Conservation (phyloP, 2,329 filamentous ascomycete species). For the Xylaria sp. region DNA sequence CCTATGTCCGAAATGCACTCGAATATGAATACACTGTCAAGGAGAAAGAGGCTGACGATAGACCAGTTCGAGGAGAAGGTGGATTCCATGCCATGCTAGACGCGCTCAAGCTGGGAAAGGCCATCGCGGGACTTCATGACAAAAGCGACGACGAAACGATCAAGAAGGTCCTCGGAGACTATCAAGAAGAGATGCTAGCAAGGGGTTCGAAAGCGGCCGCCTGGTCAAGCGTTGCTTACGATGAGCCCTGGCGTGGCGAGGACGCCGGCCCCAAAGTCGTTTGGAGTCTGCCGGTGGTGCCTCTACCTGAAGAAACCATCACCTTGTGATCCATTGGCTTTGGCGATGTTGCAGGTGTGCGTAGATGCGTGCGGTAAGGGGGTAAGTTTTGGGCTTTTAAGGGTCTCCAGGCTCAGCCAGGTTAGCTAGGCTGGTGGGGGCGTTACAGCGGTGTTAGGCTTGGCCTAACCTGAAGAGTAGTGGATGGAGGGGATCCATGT, state of each 20-base stretch:
- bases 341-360: not conserved
- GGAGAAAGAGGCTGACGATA: not conserved
- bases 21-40: not conserved
- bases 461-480: not conserved
- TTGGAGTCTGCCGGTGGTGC: constrained; percentile 24
- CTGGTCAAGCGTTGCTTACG: constrained; percentile 25
- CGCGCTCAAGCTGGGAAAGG: constrained; percentile 46
- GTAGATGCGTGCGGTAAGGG: not conserved
- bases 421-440: too few relatives aligned
- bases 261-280: constrained; percentile 13
- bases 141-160: constrained; percentile 18
- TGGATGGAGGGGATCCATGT: not conserved
- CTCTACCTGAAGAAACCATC: constrained; percentile 23
- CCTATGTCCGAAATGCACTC: too few relatives aligned
- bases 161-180: constrained; percentile 28
- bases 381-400: not conserved
- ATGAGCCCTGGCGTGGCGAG: constrained; percentile 18
- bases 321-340: constrained; percentile 9
- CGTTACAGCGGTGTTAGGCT: not conserved
- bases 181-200: constrained; percentile 36
- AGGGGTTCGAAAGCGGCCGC: constrained; percentile 31
- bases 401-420: too few relatives aligned
- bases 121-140: constrained; percentile 26
- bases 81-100: constrained; percentile 45
- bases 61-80: constrained; percentile 28